These are phyloP conservation scores for Hypoxylon perforatum DNA, from an alignment of 495 filamentous ascomycete genomes.

Conservation along the genomic window DNA sequence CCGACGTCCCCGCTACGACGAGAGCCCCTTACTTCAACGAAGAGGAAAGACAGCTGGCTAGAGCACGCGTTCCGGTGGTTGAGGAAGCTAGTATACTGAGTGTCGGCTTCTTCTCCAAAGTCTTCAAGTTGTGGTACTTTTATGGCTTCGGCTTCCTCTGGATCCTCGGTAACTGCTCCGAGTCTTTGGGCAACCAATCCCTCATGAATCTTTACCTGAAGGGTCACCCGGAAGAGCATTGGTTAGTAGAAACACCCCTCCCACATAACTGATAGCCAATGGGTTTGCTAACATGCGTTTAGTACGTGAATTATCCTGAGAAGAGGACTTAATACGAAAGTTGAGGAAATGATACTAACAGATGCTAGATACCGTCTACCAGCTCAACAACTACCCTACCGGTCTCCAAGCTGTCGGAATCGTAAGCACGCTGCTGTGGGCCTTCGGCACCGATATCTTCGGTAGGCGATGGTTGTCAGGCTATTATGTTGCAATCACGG, in stretches of 20 bases:
- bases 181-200: constrained; percentile 63
- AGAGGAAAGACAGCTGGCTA: not conserved
- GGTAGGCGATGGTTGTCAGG: constrained; percentile 64
- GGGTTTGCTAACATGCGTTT: constrained; percentile 35
- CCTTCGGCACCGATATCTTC: constrained; percentile 63
- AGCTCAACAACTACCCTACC: constrained; percentile 64
- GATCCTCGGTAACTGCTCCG: constrained; percentile 63
- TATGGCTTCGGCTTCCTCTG: constrained; percentile 64
- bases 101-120: constrained; percentile 48
- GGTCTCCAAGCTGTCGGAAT: constrained; percentile 64
- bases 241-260: not conserved
- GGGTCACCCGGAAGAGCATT: constrained; percentile 28
- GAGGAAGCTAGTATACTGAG: constrained; percentile 46
- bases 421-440: constrained; percentile 66
- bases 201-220: constrained; percentile 60
- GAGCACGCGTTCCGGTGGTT: constrained; percentile 46
- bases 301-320: not conserved
- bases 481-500: constrained; percentile 64
- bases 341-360: not conserved
- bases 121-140: constrained; percentile 61
- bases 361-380: constrained; percentile 49
- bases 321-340: not conserved
- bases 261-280: not conserved
- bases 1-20: constrained; percentile 51
- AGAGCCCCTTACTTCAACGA: constrained; percentile 9